Evolutionary conservation across 1,284 basidiomycete species (phyloP), one percentile per base, ranked within the genome.

Genomic region (Sanghuangporus baumii): DNA sequence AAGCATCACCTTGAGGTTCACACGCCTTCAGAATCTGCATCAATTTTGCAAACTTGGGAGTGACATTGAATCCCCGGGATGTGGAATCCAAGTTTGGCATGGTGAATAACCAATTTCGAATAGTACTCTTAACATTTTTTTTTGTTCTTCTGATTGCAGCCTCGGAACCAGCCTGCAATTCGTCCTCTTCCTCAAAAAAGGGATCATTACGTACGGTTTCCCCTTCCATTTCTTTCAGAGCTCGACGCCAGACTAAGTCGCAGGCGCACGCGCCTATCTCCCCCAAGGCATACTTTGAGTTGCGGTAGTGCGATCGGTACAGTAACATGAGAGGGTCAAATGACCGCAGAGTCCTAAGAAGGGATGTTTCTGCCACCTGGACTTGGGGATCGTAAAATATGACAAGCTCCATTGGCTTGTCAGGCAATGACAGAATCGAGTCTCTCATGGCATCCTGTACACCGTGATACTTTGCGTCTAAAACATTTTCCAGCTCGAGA

Each of bases 201-300:
- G 55, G 56, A 31, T 68, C 69, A 57, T 71, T 72, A 18, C 68
- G 61, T 48, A 67, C 63, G 48, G 69, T 65, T 34, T 63, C 65
- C 4, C 67, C 59, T 61, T 78, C 78, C 48, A 76, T 73, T 7
- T 76, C 75, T 60, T 76, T 78, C 57, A 81, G 68, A 20, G 79
- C 78, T 48, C 77, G 77, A 65, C 82, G 78, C 87, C 86, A 90
- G 59, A 86, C 75, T 46, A 88, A 73, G 67, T 89, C 86, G 51
- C 82, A 79, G 56, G 85, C 87, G 66, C 83, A 89, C 34, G 78
- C 67, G 6, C 88, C 88, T 47, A 90, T 69, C 68, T 87, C 81
- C 26, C 71, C 68, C 40, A 81, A 70, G 20, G 78, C 78, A 64
- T 74, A 71, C 37, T 75, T 76, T 12, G 85, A 81, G 50, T 77